Base-by-base conservation (phyloP, 768 basidiomycete genomes). In the Psilocybe tampanensis region DNA sequence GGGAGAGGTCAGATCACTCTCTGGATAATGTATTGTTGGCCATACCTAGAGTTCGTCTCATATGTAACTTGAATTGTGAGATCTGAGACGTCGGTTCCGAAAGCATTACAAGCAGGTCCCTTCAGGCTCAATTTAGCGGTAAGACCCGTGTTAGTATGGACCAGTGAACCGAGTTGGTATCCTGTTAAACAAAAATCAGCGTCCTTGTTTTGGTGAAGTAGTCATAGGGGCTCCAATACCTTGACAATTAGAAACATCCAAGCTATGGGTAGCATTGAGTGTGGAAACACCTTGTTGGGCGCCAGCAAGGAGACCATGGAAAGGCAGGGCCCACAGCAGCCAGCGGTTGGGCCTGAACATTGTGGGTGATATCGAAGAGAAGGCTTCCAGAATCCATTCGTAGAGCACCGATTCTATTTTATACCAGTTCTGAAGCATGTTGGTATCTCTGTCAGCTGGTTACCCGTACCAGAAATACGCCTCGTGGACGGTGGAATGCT, bases 1-100 rank as follows among this genome's bases (percentile, higher is more conserved):
- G 24, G 19, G 12, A 29, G 18, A 23, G 44, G 29, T 3, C 4
- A 29, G 19, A 32, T 44, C n/a, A 33, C 4, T 24, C 65, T n/a
- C n/a, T n/a, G n/a, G n/a, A n/a, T n/a, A n/a, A n/a, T n/a, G n/a
- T n/a, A n/a, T n/a, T n/a, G n/a, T n/a, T n/a, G n/a, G n/a, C n/a
- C 71, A 43, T 59, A 83, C 82, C 79, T 75, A 43, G 80, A 75
- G 52, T 69, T 69, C 18, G 79, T 81, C 68, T 90, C 87, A 63
- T 90, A 89, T 12, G 80, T 82, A 7, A 90, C 85, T 64, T 86
- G 72, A 18, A 92, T 74, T n/a, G 81, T 85, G 19, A 91, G 77
- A 56, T 84, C 70, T 0, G 68, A 44, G 29, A 89, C 72, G 61
- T 90, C 89, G 1, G 62, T 70, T 2, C 88, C 88, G 62, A 88